These are phyloP conservation scores for Pyrus communis DNA, from an alignment of 306 rosid species.

Conservation along the genomic window DNA sequence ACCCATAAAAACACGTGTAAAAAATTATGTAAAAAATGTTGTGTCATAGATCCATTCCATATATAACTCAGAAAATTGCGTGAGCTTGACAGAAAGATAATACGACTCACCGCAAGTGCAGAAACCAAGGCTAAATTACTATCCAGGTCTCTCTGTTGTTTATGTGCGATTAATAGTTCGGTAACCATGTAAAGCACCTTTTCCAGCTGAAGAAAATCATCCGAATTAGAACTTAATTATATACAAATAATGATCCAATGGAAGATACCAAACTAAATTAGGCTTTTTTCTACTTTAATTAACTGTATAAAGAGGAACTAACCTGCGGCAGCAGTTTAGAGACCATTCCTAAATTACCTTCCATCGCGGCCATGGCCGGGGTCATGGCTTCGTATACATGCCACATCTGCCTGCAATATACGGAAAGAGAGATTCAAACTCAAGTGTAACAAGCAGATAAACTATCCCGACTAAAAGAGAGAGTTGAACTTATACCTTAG, in stretches of 20 bases:
- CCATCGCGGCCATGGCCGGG: constrained; percentile 40
- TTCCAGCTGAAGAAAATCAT: constrained; percentile 39
- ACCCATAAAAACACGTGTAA: too few species aligned
- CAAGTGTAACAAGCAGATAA: neutral
- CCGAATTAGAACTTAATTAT: neutral
- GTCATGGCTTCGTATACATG: constrained; percentile 37
- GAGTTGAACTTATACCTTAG: constrained; percentile 31
- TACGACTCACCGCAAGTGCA: constrained; percentile 39
- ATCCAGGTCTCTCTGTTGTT: constrained; percentile 40
- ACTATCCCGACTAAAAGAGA: too few species aligned
- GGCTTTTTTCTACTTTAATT: neutral
- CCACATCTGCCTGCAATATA: constrained; percentile 35
- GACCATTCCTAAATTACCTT: constrained; percentile 26
- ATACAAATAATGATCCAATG: neutral
- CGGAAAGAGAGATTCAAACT: neutral
- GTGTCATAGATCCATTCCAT: too few species aligned
- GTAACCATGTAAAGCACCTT: constrained; percentile 49
- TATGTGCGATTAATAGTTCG: constrained; percentile 42
- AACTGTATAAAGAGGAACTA: neutral
- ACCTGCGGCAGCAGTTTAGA: constrained; percentile 43
- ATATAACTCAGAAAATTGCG: neutral
- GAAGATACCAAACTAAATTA: neutral
- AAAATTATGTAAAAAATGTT: too few species aligned
- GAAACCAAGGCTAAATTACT: constrained; percentile 18
- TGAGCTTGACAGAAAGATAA: neutral